These are phyloP conservation scores for Emericellopsis terricola DNA, from an alignment of 495 filamentous ascomycete species.

Conservation along the genomic window DNA sequence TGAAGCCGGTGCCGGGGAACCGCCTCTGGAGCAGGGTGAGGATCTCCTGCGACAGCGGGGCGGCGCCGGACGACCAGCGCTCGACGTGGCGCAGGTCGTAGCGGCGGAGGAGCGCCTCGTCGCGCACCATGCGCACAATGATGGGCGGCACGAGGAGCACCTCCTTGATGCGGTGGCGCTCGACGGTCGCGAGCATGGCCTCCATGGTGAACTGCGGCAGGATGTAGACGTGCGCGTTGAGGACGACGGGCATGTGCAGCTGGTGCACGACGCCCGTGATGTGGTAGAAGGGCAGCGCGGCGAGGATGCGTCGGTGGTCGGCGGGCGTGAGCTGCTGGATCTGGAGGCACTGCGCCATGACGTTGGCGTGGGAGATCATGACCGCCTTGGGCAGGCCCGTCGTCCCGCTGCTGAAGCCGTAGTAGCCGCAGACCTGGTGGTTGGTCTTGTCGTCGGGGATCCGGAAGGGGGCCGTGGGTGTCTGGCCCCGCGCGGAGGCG, in stretches of 20 bases:
- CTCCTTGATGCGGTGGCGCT: constrained; percentile 24
- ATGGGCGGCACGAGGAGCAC: constrained; percentile 29
- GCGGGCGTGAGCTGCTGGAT: background rate
- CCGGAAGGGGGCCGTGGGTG: background rate
- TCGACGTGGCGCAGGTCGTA: constrained; percentile 26
- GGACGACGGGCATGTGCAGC: constrained; percentile 21
- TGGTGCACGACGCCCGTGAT: constrained; percentile 28
- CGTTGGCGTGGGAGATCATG: constrained; percentile 58
- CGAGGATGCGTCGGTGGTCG: constrained; percentile 19
- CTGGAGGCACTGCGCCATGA: constrained; percentile 33
- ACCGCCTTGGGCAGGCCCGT: constrained; percentile 49
- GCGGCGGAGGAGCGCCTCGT: constrained; percentile 14
- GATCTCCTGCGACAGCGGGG: constrained; percentile 18
- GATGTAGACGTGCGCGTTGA: constrained; percentile 17
- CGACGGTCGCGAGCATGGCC: constrained; percentile 20
- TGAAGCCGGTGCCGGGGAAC: constrained; percentile 19
- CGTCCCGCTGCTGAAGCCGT: constrained; percentile 12
- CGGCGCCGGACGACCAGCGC: constrained; percentile 13
- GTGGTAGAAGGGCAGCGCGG: constrained; percentile 29
- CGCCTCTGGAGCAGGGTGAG: constrained; percentile 20
- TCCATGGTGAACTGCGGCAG: constrained; percentile 30
- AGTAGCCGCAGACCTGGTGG: background rate
- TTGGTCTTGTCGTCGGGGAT: background rate
- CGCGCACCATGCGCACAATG: constrained; percentile 27
- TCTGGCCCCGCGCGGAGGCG: background rate